A percentile compares a stretch with the other conserved stretches of the same genome.
Conservation (phyloP, 768 basidiomycete species). For the Gymnopilus dilepis region DNA sequence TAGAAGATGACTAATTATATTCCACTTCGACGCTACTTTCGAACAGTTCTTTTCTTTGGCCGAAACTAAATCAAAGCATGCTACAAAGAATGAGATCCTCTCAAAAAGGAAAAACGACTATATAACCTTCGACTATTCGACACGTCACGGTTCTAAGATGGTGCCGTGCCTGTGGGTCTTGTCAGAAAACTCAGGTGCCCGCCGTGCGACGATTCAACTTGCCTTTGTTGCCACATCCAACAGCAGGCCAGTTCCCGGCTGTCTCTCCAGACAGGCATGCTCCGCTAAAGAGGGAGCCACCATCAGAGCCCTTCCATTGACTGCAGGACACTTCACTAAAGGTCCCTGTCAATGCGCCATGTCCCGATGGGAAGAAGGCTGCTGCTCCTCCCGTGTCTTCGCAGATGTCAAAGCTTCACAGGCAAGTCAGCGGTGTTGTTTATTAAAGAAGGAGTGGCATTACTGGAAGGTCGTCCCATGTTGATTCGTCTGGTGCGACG, state of each 20-base stretch:
- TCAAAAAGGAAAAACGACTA: slow-evolving; percentile 7
- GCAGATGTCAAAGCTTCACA: slow-evolving; percentile 62
- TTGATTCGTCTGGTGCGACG: slow-evolving; percentile 45
- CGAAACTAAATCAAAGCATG: slow-evolving; percentile 41
- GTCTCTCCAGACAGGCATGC: slow-evolving; percentile 56
- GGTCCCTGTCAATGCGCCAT: slow-evolving; percentile 56
- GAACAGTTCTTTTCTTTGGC: slow-evolving; percentile 38
- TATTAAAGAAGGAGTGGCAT: slow-evolving; percentile 22
- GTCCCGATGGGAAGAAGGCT: slow-evolving; percentile 62
- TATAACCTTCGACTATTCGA: not conserved
- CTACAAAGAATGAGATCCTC: slow-evolving; percentile 32
- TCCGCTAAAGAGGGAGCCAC: slow-evolving; percentile 48
- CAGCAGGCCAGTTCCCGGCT: slow-evolving; percentile 55
- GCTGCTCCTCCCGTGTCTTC: slow-evolving; percentile 56
- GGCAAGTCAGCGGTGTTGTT: not conserved
- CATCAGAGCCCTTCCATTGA: slow-evolving; percentile 62
- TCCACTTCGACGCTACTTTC: slow-evolving; percentile 3
- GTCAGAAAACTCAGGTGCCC: not conserved
- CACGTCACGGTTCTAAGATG: not conserved
- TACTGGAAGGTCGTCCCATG: slow-evolving; percentile 55
- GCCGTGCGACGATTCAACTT: slow-evolving; percentile 11
- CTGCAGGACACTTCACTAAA: slow-evolving; percentile 62
- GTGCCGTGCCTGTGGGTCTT: slow-evolving; percentile 25
- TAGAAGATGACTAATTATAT: not conserved
- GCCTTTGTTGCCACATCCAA: slow-evolving; percentile 62